These are phyloP conservation scores for Hypoxylon crocopeplum DNA, from an alignment of 495 filamentous ascomycete species.

Conservation along the genomic window DNA sequence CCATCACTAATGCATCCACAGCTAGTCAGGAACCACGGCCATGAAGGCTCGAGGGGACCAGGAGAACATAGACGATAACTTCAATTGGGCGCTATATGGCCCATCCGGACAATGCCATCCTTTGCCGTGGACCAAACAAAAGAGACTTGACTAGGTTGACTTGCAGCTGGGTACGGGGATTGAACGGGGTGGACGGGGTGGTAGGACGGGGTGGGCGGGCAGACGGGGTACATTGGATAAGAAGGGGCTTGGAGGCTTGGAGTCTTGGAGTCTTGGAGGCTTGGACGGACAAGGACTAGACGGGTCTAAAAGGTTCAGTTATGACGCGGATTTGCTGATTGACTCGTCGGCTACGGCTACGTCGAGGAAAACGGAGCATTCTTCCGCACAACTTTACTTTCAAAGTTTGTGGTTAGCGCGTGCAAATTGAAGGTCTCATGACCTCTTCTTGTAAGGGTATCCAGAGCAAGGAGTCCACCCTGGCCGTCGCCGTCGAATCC, in stretches of 20 bases:
- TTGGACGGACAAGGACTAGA: slow-evolving; percentile 18
- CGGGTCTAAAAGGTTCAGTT: slow-evolving; percentile 24
- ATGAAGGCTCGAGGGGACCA: neutral
- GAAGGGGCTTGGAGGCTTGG: neutral
- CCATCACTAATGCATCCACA: neutral
- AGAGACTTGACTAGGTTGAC: slow-evolving; percentile 14
- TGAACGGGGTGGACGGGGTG: neutral
- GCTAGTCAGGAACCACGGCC: neutral
- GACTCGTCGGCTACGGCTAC: slow-evolving; percentile 34
- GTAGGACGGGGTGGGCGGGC: too few species aligned
- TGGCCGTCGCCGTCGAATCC: slow-evolving; percentile 28
- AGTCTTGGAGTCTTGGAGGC: slow-evolving; percentile 4
- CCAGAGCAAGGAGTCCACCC: slow-evolving; percentile 36
- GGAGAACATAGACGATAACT: neutral
- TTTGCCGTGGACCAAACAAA: too few species aligned
- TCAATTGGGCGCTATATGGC: neutral
- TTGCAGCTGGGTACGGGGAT: slow-evolving; percentile 30
- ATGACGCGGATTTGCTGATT: slow-evolving; percentile 33
- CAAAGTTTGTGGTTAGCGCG: slow-evolving; percentile 39
- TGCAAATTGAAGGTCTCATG: slow-evolving; percentile 39
- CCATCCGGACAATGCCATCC: slow-evolving; percentile 18
- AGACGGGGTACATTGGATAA: slow-evolving; percentile 5
- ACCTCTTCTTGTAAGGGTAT: slow-evolving; percentile 42
- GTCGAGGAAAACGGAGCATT: slow-evolving; percentile 27
- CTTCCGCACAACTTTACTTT: slow-evolving; percentile 34